A percentile compares a stretch with the other conserved stretches of the same genome.
phyloP scores from a whole-genome alignment of 805 yeast species.

The Debaryomyces castellii region DNA sequence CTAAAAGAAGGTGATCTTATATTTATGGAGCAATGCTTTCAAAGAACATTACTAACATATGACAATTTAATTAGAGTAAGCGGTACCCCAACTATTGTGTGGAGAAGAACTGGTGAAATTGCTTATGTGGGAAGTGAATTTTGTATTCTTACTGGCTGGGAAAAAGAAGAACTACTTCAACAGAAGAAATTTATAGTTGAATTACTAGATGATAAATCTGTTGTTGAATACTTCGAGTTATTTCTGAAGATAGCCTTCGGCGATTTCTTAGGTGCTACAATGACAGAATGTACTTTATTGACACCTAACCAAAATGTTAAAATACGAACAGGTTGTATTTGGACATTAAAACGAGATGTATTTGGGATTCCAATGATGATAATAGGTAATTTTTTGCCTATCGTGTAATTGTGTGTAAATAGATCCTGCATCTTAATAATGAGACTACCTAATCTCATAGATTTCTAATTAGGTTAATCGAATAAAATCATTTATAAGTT shows the following conservation, averaged over 20 bases:
- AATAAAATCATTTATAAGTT: background rate
- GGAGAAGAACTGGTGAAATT: slow-evolving; percentile 95
- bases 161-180: slow-evolving; percentile 61
- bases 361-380: slow-evolving; percentile 98
- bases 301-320: slow-evolving; percentile 53
- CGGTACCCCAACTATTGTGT: slow-evolving; percentile 92
- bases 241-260: slow-evolving; percentile 87
- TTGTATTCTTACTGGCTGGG: slow-evolving; percentile 89
- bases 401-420: slow-evolving; percentile 33
- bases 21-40: slow-evolving; percentile 95
- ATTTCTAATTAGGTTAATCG: background rate
- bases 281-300: slow-evolving; percentile 79
- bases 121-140: slow-evolving; percentile 96
- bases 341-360: slow-evolving; percentile 93
- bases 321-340: slow-evolving; percentile 77
- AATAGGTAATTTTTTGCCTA: slow-evolving; percentile 88
- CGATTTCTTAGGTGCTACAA: slow-evolving; percentile 82
- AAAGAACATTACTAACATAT: slow-evolving; percentile 85
- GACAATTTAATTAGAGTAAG: slow-evolving; percentile 78
- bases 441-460: background rate
- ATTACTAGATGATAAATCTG: slow-evolving; percentile 82
- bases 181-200: slow-evolving; percentile 76
- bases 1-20: slow-evolving; percentile 87
- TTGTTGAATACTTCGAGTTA: slow-evolving; percentile 81
- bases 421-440: slow-evolving; percentile 1